Conservation (phyloP, 495 filamentous ascomycete genomes). For the Neohortaea acidophila region DNA sequence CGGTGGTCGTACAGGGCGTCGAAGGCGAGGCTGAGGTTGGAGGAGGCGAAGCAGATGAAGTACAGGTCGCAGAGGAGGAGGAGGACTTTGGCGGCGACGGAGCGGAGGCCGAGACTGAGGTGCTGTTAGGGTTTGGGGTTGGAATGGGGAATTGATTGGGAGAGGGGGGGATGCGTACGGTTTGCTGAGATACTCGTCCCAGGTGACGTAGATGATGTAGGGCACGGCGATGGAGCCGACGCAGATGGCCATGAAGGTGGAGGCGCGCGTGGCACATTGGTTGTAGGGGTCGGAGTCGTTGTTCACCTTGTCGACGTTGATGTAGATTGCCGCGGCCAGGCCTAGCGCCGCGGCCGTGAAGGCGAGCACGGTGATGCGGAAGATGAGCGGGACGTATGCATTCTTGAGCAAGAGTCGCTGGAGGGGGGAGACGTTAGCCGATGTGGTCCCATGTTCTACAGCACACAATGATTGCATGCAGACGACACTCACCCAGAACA, state of each 20-base stretch:
- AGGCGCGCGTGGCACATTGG: slow-evolving; percentile 43
- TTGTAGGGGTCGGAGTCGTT: slow-evolving; percentile 26
- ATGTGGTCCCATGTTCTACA: neutral
- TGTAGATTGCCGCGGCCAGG: slow-evolving; percentile 56
- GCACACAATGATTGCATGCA: neutral
- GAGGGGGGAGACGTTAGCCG: neutral
- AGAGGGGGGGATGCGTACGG: slow-evolving; percentile 31
- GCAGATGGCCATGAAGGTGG: slow-evolving; percentile 76
- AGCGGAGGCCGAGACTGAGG: slow-evolving; percentile 53
- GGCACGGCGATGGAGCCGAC: slow-evolving; percentile 79
- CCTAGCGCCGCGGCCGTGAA: slow-evolving; percentile 74
- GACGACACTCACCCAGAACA: slow-evolving; percentile 16
- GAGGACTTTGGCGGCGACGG: slow-evolving; percentile 66
- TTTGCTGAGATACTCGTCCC: slow-evolving; percentile 89
- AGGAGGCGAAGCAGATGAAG: slow-evolving; percentile 92
- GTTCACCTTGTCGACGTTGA: slow-evolving; percentile 17
- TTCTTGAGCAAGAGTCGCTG: slow-evolving; percentile 31
- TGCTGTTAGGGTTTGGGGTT: neutral
- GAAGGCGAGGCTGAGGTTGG: slow-evolving; percentile 81
- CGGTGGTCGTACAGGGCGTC: slow-evolving; percentile 59
- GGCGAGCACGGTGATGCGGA: slow-evolving; percentile 67
- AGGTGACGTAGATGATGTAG: slow-evolving; percentile 85
- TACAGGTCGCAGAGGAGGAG: slow-evolving; percentile 81
- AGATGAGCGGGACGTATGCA: slow-evolving; percentile 68
- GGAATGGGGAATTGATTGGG: neutral